Percentiles rank a stretch among this genome's conserved stretches.
These are phyloP conservation scores for Aspergillus piperis DNA, from an alignment of 2,329 filamentous ascomycete species.

Conservation along the genomic window DNA sequence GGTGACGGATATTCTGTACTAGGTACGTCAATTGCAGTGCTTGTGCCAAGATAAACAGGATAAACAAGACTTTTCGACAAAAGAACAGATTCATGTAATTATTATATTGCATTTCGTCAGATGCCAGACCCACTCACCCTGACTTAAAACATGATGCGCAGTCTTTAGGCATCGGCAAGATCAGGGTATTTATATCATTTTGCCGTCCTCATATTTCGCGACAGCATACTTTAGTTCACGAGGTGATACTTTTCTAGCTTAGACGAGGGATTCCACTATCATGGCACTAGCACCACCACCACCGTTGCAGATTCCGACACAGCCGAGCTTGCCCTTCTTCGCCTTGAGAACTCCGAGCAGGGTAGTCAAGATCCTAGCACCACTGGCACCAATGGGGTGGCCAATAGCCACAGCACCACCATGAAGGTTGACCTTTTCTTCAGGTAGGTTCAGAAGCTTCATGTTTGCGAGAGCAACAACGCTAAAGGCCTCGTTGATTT, in stretches of 20 bases:
- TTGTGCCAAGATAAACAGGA: too few relatives aligned
- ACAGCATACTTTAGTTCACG: neutral
- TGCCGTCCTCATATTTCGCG: neutral
- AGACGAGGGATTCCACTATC: slow-evolving; percentile 70
- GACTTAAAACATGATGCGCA: neutral
- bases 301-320: slow-evolving; percentile 95
- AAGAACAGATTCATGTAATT: neutral
- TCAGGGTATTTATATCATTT: neutral
- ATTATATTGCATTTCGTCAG: neutral
- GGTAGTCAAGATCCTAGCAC: slow-evolving; percentile 90
- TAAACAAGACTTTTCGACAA: too few relatives aligned
- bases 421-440: slow-evolving; percentile 91
- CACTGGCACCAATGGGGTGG: slow-evolving; percentile 90
- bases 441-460: slow-evolving; percentile 77
- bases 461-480: slow-evolving; percentile 95
- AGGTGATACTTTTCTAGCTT: slow-evolving; percentile 13
- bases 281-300: slow-evolving; percentile 93
- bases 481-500: slow-evolving; percentile 99
- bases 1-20: too few relatives aligned
- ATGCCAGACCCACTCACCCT: neutral
- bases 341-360: slow-evolving; percentile 84
- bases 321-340: slow-evolving; percentile 91
- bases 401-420: slow-evolving; percentile 95
- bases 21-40: too few relatives aligned
- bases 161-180: neutral